phyloP scores from a whole-genome alignment of 176 grass and related monocot genomes.

The Carex pumila region DNA sequence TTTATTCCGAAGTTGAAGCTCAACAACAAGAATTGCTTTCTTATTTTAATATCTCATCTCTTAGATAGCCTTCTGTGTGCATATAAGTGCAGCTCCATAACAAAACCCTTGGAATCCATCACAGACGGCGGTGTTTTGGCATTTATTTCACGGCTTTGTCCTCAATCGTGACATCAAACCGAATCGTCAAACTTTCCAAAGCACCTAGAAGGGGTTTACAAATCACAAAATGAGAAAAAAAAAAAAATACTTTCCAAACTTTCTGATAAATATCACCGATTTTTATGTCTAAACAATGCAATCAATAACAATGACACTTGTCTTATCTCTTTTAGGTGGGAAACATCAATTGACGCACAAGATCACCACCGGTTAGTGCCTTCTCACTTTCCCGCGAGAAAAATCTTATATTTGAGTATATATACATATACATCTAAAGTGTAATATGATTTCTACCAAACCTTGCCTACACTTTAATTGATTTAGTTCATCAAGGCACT shows the following conservation, averaged over 20 bases:
- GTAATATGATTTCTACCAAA: constrained; percentile 5
- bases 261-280: neutral
- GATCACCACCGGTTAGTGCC: neutral
- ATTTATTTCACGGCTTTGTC: neutral
- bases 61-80: neutral
- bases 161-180: neutral
- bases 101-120: neutral
- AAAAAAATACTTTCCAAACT: too few species aligned
- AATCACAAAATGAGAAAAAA: neutral
- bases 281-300: neutral
- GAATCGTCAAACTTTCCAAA: neutral
- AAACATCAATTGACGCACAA: neutral
- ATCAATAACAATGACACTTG: neutral
- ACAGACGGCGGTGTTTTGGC: neutral
- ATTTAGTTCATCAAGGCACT: constrained; percentile 1
- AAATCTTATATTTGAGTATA: neutral
- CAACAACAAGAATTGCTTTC: neutral
- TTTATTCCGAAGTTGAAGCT: neutral
- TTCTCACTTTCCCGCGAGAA: neutral
- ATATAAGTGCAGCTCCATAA: neutral
- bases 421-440: neutral
- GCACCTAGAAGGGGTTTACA: neutral
- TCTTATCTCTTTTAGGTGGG: neutral
- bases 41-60: neutral
- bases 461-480: neutral